A percentile compares a stretch with the other conserved stretches of the same genome.
Evolutionary conservation across 768 basidiomycete genomes (phyloP).

Genomic region (Russula compacta): DNA sequence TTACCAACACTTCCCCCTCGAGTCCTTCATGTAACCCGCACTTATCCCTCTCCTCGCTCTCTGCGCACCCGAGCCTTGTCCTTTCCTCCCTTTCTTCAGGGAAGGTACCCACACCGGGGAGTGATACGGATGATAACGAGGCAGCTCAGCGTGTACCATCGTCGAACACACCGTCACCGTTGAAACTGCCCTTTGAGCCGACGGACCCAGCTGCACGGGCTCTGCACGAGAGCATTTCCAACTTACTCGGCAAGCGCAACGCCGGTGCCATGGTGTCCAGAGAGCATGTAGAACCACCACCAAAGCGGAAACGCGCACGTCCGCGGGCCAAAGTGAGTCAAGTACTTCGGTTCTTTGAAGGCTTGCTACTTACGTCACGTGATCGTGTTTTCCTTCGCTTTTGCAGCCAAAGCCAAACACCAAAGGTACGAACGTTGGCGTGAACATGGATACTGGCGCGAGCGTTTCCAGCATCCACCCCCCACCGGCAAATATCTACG

Average conservation of each 20-base stretch:
- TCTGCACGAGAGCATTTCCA: conserved; percentile 59
- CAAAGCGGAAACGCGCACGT: conserved; percentile 30
- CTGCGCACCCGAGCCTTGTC: conserved; percentile 4
- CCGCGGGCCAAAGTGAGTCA: conserved; percentile 32
- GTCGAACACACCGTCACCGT: conserved; percentile 21
- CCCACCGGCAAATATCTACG: background rate
- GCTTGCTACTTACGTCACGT: background rate
- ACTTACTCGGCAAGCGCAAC: conserved; percentile 58
- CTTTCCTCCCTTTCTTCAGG: background rate
- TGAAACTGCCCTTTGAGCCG: conserved; percentile 32
- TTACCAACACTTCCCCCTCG: conserved; percentile 3
- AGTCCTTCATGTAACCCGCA: background rate
- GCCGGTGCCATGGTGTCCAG: conserved; percentile 27
- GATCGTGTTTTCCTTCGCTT: background rate
- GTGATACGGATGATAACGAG: conserved; percentile 22
- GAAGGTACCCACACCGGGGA: conserved; percentile 21
- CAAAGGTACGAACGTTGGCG: background rate
- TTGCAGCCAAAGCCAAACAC: conserved; percentile 31
- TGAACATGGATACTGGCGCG: background rate
- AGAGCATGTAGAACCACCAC: conserved; percentile 15
- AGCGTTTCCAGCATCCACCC: background rate
- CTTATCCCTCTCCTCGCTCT: conserved; percentile 1
- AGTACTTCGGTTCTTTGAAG: too few relatives aligned
- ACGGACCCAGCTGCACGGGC: conserved; percentile 40
- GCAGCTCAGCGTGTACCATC: conserved; percentile 15